A percentile compares a stretch with the other conserved stretches of the same genome.
Evolutionary conservation across 495 filamentous ascomycete species (phyloP).

Genomic region (Penicillium steckii): DNA sequence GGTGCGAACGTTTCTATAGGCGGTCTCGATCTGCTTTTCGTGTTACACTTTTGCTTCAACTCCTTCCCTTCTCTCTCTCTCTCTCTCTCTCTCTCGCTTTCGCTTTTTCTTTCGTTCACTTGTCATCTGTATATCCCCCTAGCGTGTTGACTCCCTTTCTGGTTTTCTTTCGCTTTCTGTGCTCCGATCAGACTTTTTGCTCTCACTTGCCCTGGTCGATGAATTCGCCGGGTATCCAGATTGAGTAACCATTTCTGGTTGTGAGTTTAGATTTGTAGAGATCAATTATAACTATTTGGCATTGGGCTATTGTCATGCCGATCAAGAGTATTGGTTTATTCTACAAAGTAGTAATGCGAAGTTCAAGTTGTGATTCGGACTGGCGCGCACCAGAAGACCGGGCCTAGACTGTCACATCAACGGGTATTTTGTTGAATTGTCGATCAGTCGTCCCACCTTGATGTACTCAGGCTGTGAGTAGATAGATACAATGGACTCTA

Average conservation of each 20-base stretch:
- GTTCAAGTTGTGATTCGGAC: too few species aligned
- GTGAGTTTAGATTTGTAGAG: background rate
- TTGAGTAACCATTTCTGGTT: background rate
- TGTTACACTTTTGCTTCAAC: too few species aligned
- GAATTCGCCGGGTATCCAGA: background rate
- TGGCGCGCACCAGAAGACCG: too few species aligned
- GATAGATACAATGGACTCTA: too few species aligned
- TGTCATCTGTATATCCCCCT: slow-evolving; percentile 16
- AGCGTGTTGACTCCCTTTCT: slow-evolving; percentile 3
- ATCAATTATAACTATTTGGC: background rate
- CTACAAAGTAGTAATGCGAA: too few species aligned
- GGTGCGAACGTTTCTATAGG: too few species aligned
- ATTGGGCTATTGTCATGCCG: background rate
- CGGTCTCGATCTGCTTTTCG: slow-evolving; percentile 1
- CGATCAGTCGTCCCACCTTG: too few species aligned
- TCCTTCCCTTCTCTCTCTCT: slow-evolving; percentile 1
- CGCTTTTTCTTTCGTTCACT: background rate
- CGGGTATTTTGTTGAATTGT: too few species aligned
- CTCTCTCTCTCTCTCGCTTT: background rate
- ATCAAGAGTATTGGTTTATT: too few species aligned
- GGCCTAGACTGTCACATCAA: too few species aligned
- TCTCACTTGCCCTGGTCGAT: background rate
- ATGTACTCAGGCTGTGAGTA: too few species aligned
- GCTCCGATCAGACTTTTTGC: background rate
- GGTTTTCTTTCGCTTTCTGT: background rate